Evolutionary conservation across 202 grass and related monocot genomes (phyloP).

Genomic region (Musa balbisiana): DNA sequence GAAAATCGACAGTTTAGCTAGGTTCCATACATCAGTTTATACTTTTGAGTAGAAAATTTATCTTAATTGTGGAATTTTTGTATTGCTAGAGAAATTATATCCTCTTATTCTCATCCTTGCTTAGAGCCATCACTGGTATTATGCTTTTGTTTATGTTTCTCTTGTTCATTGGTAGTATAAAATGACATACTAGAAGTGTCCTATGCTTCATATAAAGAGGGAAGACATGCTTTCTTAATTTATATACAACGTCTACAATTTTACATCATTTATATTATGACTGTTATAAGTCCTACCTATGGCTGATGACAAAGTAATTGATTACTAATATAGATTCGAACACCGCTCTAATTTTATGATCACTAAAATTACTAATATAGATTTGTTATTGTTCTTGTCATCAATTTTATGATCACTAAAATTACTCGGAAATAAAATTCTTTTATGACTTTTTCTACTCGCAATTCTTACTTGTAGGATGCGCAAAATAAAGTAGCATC

Average conservation of each 20-base stretch:
- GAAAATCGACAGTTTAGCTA: not conserved
- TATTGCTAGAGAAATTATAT: not conserved
- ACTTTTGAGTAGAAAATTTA: not conserved
- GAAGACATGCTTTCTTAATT: too few relatives aligned
- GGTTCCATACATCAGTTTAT: not conserved
- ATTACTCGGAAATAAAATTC: not conserved
- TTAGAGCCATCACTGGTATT: not conserved
- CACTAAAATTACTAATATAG: not conserved
- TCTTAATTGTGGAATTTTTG: not conserved
- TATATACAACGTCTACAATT: too few relatives aligned
- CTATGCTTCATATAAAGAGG: too few relatives aligned
- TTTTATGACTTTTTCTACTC: not conserved
- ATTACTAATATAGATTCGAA: not conserved
- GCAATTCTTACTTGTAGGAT: conserved; percentile 43
- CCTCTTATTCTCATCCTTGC: not conserved
- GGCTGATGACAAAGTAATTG: not conserved
- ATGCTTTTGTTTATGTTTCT: not conserved
- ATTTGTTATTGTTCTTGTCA: not conserved
- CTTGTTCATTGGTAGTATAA: not conserved
- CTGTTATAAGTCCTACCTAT: not conserved
- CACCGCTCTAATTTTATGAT: not conserved
- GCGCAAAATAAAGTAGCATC: conserved; percentile 80
- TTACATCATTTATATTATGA: too few relatives aligned
- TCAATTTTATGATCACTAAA: not conserved
- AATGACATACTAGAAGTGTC: not conserved